A percentile compares a stretch with the other conserved stretches of the same genome.
Evolutionary conservation across 2,329 filamentous ascomycete genomes (phyloP).

Genomic region (Colletotrichum limetticola): DNA sequence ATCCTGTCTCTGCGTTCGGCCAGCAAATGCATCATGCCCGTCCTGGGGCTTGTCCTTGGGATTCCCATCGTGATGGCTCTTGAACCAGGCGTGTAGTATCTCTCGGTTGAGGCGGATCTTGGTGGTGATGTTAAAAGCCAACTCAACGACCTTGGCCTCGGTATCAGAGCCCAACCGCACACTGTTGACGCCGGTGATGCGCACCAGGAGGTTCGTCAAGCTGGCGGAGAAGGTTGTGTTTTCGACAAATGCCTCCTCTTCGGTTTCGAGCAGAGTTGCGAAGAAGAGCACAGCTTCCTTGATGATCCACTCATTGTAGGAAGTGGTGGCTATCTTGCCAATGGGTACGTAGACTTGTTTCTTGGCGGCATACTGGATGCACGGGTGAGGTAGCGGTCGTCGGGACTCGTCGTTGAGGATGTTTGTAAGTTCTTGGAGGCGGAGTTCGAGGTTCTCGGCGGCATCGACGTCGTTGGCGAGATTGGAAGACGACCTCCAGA

Average conservation of each 20-base stretch:
- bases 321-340: slow-evolving; percentile 87
- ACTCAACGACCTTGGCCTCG: slow-evolving; percentile 88
- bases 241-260: slow-evolving; percentile 94
- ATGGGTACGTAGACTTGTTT: slow-evolving; percentile 92
- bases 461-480: slow-evolving; percentile 69
- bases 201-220: slow-evolving; percentile 85
- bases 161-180: slow-evolving; percentile 82
- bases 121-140: slow-evolving; percentile 95
- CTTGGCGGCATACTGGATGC: slow-evolving; percentile 85
- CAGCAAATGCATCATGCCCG: slow-evolving; percentile 83
- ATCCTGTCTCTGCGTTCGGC: slow-evolving; percentile 87
- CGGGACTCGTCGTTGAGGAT: slow-evolving; percentile 91
- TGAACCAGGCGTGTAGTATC: slow-evolving; percentile 93
- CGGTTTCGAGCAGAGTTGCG: slow-evolving; percentile 92
- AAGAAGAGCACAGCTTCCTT: slow-evolving; percentile 88
- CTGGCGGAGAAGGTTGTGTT: slow-evolving; percentile 87
- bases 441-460: slow-evolving; percentile 70
- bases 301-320: slow-evolving; percentile 87
- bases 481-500: slow-evolving; percentile 72
- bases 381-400: slow-evolving; percentile 88
- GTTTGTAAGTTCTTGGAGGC: slow-evolving; percentile 71
- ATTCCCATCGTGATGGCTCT: slow-evolving; percentile 57
- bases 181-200: slow-evolving; percentile 79
- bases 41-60: slow-evolving; percentile 56
- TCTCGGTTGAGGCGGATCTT: slow-evolving; percentile 92